Evolutionary conservation across 768 basidiomycete genomes (phyloP).

Genomic region (Mycena venus): DNA sequence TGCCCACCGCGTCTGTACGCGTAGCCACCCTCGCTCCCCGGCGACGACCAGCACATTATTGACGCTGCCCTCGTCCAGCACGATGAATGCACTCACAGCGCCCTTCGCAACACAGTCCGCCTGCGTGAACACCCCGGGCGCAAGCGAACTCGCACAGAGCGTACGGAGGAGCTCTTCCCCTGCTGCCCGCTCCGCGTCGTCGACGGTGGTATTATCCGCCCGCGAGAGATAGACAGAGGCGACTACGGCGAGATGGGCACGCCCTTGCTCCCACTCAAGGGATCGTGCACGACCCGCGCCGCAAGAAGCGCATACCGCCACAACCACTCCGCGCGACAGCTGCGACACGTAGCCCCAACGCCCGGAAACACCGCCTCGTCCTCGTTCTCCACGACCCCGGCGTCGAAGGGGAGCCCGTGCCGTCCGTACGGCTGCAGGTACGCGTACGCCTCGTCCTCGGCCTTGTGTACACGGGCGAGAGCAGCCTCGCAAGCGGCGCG

Average conservation of each 20-base stretch:
- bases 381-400: constrained; percentile 61
- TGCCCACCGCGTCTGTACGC: constrained; percentile 71
- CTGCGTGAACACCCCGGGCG: constrained; percentile 35
- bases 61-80: constrained; percentile 79
- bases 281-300: constrained; percentile 59
- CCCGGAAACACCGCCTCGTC: constrained; percentile 78
- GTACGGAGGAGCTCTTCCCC: constrained; percentile 56
- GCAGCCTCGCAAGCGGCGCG: too few relatives aligned
- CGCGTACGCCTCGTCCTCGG: constrained; percentile 29
- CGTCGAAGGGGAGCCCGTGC: background rate
- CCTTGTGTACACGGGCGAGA: constrained; percentile 23
- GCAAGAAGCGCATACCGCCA: constrained; percentile 62
- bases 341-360: constrained; percentile 76
- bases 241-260: constrained; percentile 42
- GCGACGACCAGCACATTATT: constrained; percentile 71
- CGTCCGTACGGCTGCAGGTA: background rate
- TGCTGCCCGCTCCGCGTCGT: constrained; percentile 72
- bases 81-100: constrained; percentile 78
- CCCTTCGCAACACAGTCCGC: constrained; percentile 68
- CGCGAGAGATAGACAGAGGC: too few relatives aligned
- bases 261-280: constrained; percentile 64
- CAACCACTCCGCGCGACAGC: constrained; percentile 75
- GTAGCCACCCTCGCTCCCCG: constrained; percentile 80
- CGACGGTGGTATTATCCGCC: background rate
- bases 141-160: constrained; percentile 45